phyloP scores from a whole-genome alignment of 345 rosid genomes.

The Syzygium aromaticum region DNA sequence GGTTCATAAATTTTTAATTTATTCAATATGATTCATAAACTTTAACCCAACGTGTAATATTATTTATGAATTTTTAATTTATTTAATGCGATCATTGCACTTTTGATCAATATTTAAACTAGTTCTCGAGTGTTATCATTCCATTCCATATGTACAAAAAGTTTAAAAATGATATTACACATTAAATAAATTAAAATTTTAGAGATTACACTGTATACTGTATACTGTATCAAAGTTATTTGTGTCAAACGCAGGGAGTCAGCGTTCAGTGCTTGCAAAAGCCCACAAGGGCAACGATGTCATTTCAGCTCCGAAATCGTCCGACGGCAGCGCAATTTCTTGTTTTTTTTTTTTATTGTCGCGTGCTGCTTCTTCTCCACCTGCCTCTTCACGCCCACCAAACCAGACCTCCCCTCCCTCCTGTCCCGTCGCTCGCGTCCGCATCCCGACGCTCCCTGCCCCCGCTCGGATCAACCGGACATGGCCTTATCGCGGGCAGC shows the following conservation, averaged over 20 bases:
- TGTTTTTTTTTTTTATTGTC: not conserved
- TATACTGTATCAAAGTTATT: no score
- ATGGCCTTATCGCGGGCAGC: constrained; percentile 64
- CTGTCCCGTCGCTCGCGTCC: not conserved
- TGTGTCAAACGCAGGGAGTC: not conserved
- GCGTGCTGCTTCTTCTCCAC: not conserved
- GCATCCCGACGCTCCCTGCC: not conserved
- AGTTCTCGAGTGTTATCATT: no score
- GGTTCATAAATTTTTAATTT: no score
- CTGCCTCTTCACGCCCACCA: not conserved
- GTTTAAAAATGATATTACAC: no score
- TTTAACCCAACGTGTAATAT: no score
- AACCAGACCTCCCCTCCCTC: not conserved
- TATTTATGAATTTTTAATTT: no score
- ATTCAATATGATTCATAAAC: no score
- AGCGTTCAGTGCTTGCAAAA: not conserved
- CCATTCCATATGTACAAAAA: no score
- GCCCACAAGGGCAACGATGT: not conserved
- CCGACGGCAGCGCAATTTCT: not conserved
- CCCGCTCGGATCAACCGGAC: not conserved
- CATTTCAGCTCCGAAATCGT: not conserved
- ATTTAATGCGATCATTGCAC: no score
- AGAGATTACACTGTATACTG: no score
- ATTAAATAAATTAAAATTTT: no score
- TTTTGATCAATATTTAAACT: no score